Conservation (phyloP, 495 filamentous ascomycete genomes). For the Cudoniella acicularis region DNA sequence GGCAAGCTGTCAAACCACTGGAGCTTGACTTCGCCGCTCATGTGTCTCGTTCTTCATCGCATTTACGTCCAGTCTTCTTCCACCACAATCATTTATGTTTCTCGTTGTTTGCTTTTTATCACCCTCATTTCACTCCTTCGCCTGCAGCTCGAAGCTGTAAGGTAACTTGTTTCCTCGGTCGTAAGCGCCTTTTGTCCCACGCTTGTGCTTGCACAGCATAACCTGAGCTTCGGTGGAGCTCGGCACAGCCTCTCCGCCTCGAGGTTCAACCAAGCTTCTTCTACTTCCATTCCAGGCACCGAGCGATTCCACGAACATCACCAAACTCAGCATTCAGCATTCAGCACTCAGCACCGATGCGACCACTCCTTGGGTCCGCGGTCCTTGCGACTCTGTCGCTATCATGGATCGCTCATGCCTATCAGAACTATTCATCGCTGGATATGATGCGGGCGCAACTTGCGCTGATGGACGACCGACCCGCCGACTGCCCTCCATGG, state of each 20-base stretch:
- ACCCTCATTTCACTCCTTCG: not conserved
- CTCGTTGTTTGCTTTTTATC: not conserved
- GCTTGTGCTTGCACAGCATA: not conserved
- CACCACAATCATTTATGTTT: not conserved
- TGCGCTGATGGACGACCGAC: slow-evolving; percentile 47
- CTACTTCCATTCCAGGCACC: too few species aligned
- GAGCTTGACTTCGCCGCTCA: too few species aligned
- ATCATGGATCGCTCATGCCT: slow-evolving; percentile 37
- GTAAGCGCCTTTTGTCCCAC: not conserved
- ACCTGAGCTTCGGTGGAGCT: too few species aligned
- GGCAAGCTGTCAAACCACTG: not conserved
- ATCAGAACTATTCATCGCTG: slow-evolving; percentile 35
- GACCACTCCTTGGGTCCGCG: slow-evolving; percentile 9
- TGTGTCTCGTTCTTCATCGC: not conserved
- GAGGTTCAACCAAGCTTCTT: slow-evolving; percentile 5
- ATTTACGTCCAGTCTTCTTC: not conserved
- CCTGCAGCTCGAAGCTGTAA: slow-evolving; percentile 1
- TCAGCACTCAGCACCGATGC: slow-evolving; percentile 15
- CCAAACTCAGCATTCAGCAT: not conserved
- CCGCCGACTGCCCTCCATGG: slow-evolving; percentile 63
- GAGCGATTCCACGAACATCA: not conserved
- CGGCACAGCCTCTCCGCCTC: not conserved
- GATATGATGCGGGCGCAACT: slow-evolving; percentile 50
- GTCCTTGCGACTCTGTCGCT: slow-evolving; percentile 32
- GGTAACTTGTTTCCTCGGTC: not conserved